Percentiles rank a stretch among this genome's conserved stretches.
phyloP scores from a whole-genome alignment of 2,329 filamentous ascomycete species.

The Trichoderma harzianum region DNA sequence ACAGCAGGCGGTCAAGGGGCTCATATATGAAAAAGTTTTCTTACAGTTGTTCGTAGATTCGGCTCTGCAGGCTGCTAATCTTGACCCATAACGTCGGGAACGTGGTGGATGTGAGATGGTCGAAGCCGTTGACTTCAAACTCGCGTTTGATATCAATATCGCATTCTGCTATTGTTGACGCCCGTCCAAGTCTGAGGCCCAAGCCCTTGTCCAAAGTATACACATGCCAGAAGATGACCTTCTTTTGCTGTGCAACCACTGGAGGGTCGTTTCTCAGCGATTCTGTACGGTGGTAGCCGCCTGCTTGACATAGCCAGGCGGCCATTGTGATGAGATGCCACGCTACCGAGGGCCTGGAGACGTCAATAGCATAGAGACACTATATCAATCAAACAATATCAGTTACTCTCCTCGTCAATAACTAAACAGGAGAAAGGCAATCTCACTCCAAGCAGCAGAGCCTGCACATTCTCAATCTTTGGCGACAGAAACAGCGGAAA shows the following conservation, averaged over 20 bases:
- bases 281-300: constrained; percentile 56
- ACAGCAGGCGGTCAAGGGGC: too few species aligned
- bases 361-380: constrained; percentile 60
- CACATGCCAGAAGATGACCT: constrained; percentile 47
- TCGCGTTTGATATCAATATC: constrained; percentile 52
- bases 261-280: constrained; percentile 34
- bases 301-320: constrained; percentile 57
- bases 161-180: constrained; percentile 56
- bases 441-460: constrained; percentile 56
- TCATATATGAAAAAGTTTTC: constrained; percentile 11
- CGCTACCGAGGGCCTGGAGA: constrained; percentile 60
- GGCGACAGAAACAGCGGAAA: constrained; percentile 56
- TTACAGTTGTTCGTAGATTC: constrained; percentile 53
- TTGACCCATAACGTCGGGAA: constrained; percentile 54
- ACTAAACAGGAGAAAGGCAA: neutral
- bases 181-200: constrained; percentile 56
- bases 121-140: constrained; percentile 42
- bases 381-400: constrained; percentile 27
- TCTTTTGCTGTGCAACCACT: constrained; percentile 35
- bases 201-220: constrained; percentile 59
- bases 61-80: constrained; percentile 54
- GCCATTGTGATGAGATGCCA: constrained; percentile 61
- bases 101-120: constrained; percentile 29
- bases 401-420: too few species aligned
- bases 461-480: constrained; percentile 53